Conservation (phyloP, 768 basidiomycete genomes). For the Chalciporus piperatus region DNA sequence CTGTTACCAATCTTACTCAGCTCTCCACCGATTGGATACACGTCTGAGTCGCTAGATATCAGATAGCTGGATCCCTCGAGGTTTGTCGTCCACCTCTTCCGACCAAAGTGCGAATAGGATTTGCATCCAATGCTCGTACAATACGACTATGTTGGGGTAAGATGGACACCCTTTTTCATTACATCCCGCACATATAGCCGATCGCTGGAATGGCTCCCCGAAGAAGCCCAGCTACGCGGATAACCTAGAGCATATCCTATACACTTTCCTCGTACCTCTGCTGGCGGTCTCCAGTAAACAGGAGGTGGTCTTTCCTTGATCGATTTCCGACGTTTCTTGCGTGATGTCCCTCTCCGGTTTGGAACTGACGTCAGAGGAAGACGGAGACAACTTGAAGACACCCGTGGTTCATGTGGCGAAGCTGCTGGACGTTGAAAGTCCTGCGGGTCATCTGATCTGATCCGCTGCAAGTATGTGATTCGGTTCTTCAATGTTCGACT, state of each 20-base stretch:
- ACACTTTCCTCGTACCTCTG: slow-evolving; percentile 20
- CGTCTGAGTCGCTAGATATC: too few relatives aligned
- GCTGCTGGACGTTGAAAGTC: background rate
- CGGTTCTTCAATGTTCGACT: background rate
- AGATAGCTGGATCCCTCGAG: too few relatives aligned
- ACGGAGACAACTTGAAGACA: slow-evolving; percentile 10
- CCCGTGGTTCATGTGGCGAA: slow-evolving; percentile 25
- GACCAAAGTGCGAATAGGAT: background rate
- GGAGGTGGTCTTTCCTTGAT: slow-evolving; percentile 19
- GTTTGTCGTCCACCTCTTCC: too few relatives aligned
- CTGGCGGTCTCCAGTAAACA: slow-evolving; percentile 29
- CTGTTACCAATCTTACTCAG: background rate
- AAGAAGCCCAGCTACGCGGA: slow-evolving; percentile 28
- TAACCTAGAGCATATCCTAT: slow-evolving; percentile 32
- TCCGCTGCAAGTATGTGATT: background rate
- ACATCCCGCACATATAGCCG: slow-evolving; percentile 23
- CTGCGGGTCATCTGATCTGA: background rate
- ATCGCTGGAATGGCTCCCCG: background rate
- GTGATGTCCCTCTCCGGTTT: background rate
- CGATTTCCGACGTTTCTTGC: slow-evolving; percentile 10
- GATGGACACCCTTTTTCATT: slow-evolving; percentile 24
- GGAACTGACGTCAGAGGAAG: slow-evolving; percentile 14
- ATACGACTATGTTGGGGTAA: slow-evolving; percentile 14
- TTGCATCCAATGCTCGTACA: slow-evolving; percentile 7
- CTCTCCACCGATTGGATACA: too few relatives aligned